Evolutionary conservation across 2,329 filamentous ascomycete species (phyloP), one percentile per base, ranked within the genome.

Genomic region (Pseudocercospora eumusae): DNA sequence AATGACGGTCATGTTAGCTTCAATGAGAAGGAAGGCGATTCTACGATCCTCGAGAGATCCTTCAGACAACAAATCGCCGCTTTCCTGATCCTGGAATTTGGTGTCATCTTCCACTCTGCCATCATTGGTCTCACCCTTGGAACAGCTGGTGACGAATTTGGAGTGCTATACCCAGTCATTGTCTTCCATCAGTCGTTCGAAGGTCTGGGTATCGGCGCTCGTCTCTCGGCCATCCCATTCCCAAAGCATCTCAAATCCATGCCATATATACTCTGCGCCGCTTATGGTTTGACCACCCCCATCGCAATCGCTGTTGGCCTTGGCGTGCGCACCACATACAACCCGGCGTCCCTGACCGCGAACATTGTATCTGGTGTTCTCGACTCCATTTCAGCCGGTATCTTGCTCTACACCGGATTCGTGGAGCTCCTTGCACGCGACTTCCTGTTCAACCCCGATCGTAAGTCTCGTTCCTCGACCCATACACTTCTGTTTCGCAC

Each of bases 141-240:
- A 6, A 84, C 86, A 4, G 77, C 85, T 0, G 84, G 84, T 21
- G 69, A 75, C 0, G 85, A 87, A 66, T 88, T 88, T 71, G 76
- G 76, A 52, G 85, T 83, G 0, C 79, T 88, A 3, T 88, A 87
- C 74, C 79, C 86, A 53, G 86, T 88, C 31, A 79, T 88, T 7
- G 86, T 92, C 70, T 96, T 97, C 81, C 93, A 97, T 75, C 93
- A 97, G 75, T 91, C 90, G 40, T 96, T 97, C 64, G 93, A 97
- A 77, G 93, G 93, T 11, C 87, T 97, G 11, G 93, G 92, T 83
- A 83, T 97, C 5, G 93, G 93, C 21, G 88, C 92, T 2, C 88
- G 93, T 62, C 84, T 97, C 1, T 91, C 92, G 0, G 85, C 86
- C 1, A 86, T 91, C 0, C 83, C 85, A 0, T 97, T 92, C 89